These are phyloP conservation scores for Hanseniaspora uvarum DNA, from an alignment of 1,139 yeast species.

Conservation along the genomic window DNA sequence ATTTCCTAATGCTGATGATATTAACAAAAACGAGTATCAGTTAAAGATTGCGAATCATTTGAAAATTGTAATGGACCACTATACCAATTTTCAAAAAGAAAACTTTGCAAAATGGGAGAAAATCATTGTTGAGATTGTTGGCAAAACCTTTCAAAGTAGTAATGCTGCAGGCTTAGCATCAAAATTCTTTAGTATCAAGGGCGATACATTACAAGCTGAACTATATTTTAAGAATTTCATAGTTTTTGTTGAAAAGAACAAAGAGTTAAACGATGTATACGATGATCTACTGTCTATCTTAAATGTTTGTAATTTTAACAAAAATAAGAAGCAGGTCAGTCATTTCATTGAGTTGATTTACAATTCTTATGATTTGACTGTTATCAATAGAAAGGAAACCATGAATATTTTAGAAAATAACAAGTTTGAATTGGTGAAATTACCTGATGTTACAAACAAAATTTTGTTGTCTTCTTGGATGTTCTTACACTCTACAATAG, in stretches of 20 bases:
- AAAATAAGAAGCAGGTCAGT: conserved; percentile 22
- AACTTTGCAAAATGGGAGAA: conserved; percentile 24
- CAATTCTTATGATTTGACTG: background rate
- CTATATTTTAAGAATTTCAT: conserved; percentile 27
- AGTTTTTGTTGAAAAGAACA: conserved; percentile 25
- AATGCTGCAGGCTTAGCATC: conserved; percentile 27
- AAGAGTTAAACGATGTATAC: conserved; percentile 22
- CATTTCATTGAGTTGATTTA: conserved; percentile 3
- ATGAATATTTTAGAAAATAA: conserved; percentile 1
- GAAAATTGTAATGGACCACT: conserved; percentile 3
- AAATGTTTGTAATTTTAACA: conserved; percentile 23
- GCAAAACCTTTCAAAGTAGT: conserved; percentile 29
- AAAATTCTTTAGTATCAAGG: conserved; percentile 21
- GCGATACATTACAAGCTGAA: conserved; percentile 13
- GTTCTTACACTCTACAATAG: conserved; percentile 21
- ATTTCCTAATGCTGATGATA: conserved; percentile 12
- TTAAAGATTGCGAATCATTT: background rate
- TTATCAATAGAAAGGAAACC: background rate
- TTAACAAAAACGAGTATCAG: background rate
- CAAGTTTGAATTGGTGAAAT: conserved; percentile 5
- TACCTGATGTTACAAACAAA: background rate
- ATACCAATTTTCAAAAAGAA: background rate
- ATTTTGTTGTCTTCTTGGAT: conserved; percentile 7
- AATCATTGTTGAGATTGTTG: conserved; percentile 26
- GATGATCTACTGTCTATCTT: conserved; percentile 26